Conservation (phyloP, 805 yeast species). For the Myxozyma neotropica region DNA sequence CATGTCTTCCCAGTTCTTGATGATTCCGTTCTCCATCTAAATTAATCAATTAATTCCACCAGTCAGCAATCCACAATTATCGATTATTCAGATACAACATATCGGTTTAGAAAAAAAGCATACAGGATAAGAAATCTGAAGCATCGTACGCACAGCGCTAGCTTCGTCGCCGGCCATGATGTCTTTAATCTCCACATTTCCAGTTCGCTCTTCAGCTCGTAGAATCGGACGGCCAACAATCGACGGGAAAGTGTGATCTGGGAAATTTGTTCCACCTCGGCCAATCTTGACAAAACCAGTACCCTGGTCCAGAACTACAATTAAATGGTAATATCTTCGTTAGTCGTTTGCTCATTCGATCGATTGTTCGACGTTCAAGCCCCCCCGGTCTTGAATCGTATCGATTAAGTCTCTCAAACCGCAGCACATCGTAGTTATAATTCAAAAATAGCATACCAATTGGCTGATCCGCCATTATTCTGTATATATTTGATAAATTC, state of each 20-base stretch:
- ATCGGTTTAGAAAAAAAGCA: background rate
- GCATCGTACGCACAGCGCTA: constrained; percentile 79
- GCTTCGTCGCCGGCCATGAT: constrained; percentile 99
- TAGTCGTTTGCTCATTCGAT: background rate
- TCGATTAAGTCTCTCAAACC: background rate
- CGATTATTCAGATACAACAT: too few relatives aligned
- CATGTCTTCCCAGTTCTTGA: constrained; percentile 98
- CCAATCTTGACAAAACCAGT: constrained; percentile 81
- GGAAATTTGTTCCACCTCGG: constrained; percentile 94
- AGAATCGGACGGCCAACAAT: constrained; percentile 96
- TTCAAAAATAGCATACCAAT: constrained; percentile 37
- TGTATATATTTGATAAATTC: background rate
- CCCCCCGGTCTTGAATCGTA: background rate
- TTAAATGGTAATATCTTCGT: background rate
- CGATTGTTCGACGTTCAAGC: background rate
- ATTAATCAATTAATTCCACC: background rate
- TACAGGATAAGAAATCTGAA: constrained; percentile 87
- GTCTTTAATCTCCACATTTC: constrained; percentile 79
- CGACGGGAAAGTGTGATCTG: constrained; percentile 95
- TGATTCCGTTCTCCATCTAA: constrained; percentile 93
- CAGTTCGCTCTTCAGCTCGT: constrained; percentile 91
- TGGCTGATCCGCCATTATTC: constrained; percentile 41
- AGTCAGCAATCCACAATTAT: background rate
- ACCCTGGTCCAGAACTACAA: constrained; percentile 91
- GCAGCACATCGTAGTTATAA: background rate